These are phyloP conservation scores for Fabrea salina DNA, from an alignment of 169 alveolate species.

Conservation along the genomic window DNA sequence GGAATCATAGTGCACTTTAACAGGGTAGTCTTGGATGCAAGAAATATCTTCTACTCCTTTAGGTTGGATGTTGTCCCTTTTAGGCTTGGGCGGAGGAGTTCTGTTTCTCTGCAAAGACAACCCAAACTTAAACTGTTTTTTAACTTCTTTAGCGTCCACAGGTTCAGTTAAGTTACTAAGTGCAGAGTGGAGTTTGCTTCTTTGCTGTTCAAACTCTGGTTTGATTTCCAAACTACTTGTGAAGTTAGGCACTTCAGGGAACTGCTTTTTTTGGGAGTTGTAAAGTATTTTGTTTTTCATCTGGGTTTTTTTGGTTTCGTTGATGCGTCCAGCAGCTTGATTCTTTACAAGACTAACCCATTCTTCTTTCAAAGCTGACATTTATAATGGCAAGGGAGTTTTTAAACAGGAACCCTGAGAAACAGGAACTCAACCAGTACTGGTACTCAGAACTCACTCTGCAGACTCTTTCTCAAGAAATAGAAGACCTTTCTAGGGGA, in stretches of 20 bases:
- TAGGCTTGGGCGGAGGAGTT: not conserved
- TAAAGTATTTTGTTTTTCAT: not conserved
- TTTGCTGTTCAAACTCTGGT: not conserved
- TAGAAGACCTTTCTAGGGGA: conserved; percentile 26
- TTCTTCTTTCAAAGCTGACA: conserved; percentile 12
- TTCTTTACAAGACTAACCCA: not conserved
- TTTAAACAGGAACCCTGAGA: conserved; percentile 41
- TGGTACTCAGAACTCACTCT: conserved; percentile 78
- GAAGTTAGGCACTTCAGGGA: not conserved
- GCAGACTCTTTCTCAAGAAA: conserved; percentile 55
- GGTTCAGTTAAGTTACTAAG: not conserved
- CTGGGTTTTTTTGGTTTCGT: not conserved
- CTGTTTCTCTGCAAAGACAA: not conserved
- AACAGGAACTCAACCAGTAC: conserved; percentile 75
- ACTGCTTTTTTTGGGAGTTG: not conserved
- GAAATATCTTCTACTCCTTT: not conserved
- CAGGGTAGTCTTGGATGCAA: not conserved
- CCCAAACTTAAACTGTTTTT: not conserved
- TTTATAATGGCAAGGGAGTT: conserved; percentile 1
- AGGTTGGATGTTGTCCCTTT: not conserved
- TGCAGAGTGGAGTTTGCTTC: not conserved
- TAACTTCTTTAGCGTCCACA: not conserved
- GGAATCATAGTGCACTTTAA: not conserved
- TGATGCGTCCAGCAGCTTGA: not conserved
- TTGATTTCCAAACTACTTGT: not conserved